A percentile compares a stretch with the other conserved stretches of the same genome.
These are phyloP conservation scores for Albatrellus ellisii DNA, from an alignment of 768 basidiomycete genomes.

Conservation along the genomic window DNA sequence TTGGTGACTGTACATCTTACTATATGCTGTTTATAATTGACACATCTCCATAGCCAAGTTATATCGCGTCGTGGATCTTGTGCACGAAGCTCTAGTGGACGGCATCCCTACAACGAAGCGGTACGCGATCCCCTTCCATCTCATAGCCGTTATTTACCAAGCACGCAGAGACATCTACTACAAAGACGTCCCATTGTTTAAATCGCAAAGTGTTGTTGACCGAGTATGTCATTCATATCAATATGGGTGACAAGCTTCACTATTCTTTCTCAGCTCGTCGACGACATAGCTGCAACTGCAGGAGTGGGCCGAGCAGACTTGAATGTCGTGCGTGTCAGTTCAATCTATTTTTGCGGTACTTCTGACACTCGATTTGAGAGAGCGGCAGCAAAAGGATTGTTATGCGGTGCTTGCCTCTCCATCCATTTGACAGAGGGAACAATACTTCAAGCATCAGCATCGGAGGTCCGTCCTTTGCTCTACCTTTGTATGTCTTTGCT, in stretches of 20 bases:
- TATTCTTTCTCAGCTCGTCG: conserved; percentile 50
- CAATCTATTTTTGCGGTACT: conserved; percentile 2
- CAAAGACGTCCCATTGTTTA: conserved; percentile 70
- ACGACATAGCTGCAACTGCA: conserved; percentile 82
- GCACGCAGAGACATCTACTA: conserved; percentile 72
- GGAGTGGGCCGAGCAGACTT: conserved; percentile 60
- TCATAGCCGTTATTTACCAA: background rate
- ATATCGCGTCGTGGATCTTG: conserved; percentile 48
- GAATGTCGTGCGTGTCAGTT: conserved; percentile 62
- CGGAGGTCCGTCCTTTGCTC: conserved; percentile 32
- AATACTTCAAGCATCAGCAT: conserved; percentile 33
- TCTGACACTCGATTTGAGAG: conserved; percentile 34
- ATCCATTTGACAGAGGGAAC: conserved; percentile 49
- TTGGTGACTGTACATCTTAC: conserved; percentile 26
- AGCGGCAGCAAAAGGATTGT: conserved; percentile 80
- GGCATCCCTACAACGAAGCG: conserved; percentile 28
- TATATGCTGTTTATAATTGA: background rate
- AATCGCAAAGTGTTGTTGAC: conserved; percentile 67
- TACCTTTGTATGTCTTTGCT: background rate
- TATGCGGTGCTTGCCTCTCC: conserved; percentile 52
- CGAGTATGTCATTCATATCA: conserved; percentile 28
- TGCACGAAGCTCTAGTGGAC: conserved; percentile 51
- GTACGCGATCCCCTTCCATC: conserved; percentile 2
- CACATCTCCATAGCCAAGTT: conserved; percentile 42
- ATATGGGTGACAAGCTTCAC: conserved; percentile 1